Conservation (phyloP, 106 monocot species). For the Alisma plantagoaquatica region DNA sequence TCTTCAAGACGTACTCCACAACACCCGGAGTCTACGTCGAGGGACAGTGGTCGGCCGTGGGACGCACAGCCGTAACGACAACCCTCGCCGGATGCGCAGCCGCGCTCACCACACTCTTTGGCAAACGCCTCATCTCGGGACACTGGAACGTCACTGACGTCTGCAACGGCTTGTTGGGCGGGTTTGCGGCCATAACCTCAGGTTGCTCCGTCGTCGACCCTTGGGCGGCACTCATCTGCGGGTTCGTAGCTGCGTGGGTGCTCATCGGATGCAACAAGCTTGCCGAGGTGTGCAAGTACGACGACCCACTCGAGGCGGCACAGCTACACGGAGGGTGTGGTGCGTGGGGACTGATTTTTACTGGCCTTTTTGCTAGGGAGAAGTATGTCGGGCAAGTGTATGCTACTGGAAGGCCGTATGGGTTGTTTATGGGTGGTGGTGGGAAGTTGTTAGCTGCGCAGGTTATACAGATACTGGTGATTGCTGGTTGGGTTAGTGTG, state of each 20-base stretch:
- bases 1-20: conserved; percentile 19
- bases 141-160: conserved; percentile 35
- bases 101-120: conserved; percentile 27
- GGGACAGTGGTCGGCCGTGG: conserved; percentile 34
- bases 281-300: conserved; percentile 18
- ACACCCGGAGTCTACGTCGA: no score
- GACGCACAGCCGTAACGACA: conserved; percentile 32
- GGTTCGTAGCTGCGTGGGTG: conserved; percentile 26
- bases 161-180: conserved; percentile 38
- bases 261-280: conserved; percentile 29
- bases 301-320: conserved; percentile 37
- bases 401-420: conserved; percentile 12
- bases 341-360: conserved; percentile 34
- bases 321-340: conserved; percentile 41
- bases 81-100: conserved; percentile 30
- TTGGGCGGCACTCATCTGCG: conserved; percentile 34
- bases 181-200: conserved; percentile 35
- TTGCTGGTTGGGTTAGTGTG: conserved; percentile 27
- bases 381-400: conserved; percentile 28
- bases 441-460: conserved; percentile 27
- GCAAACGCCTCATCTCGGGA: conserved; percentile 16
- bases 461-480: conserved; percentile 12
- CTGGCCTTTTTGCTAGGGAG: conserved; percentile 24
- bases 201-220: conserved; percentile 40
- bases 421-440: conserved; percentile 35